phyloP scores from a whole-genome alignment of 2,329 filamentous ascomycete genomes.

The Cephalotrichum gorgonifer region DNA sequence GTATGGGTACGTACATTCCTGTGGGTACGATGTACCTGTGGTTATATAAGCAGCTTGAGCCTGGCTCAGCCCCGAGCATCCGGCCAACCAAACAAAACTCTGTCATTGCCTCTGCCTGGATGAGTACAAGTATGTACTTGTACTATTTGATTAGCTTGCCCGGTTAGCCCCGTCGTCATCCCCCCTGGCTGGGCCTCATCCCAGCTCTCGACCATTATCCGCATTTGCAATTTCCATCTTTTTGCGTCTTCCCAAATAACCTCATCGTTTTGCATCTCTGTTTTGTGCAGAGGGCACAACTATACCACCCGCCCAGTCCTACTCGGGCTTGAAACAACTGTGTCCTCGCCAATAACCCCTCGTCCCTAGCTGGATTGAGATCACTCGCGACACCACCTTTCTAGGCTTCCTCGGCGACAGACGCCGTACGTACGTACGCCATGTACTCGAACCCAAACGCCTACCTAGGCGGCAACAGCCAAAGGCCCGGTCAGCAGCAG shows the following conservation, averaged over 20 bases:
- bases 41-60: background rate
- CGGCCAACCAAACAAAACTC: slow-evolving; percentile 1
- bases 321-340: background rate
- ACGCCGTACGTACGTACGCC: slow-evolving; percentile 12
- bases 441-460: slow-evolving; percentile 92
- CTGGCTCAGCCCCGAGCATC: background rate
- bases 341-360: background rate
- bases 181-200: slow-evolving; percentile 1
- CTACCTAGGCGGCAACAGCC: slow-evolving; percentile 69
- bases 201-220: background rate
- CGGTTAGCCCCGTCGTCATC: slow-evolving; percentile 11
- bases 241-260: too few relatives aligned
- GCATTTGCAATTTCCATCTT: background rate
- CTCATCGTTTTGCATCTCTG: too few relatives aligned
- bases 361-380: slow-evolving; percentile 39
- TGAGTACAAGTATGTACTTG: background rate
- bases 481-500: slow-evolving; percentile 58
- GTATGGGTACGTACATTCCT: too few relatives aligned
- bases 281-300: background rate
- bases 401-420: slow-evolving; percentile 71
- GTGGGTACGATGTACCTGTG: too few relatives aligned
- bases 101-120: background rate
- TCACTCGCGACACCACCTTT: slow-evolving; percentile 74
- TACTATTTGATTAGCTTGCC: slow-evolving; percentile 6
- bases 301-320: background rate